Conservation (phyloP, 2,329 filamentous ascomycete species). For the Dactylellina drechsleri region DNA sequence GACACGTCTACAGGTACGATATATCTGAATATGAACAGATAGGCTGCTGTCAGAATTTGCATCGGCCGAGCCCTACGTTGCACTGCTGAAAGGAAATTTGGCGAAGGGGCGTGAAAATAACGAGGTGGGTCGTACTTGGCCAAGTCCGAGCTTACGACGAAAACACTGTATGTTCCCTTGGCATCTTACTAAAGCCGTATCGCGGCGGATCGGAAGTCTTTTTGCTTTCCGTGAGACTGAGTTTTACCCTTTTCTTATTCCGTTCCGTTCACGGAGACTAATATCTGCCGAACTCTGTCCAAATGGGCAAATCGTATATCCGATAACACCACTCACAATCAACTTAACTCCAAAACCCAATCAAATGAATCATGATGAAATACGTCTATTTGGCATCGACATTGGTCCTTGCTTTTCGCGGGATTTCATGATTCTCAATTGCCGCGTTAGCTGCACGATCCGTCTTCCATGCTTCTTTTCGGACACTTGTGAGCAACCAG, state of each 20-base stretch:
- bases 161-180: no score
- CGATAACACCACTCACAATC: constrained; percentile 36
- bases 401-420: constrained; percentile 7
- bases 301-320: constrained; percentile 34
- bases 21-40: no score
- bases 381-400: constrained; percentile 11
- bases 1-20: no score
- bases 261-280: constrained; percentile 19
- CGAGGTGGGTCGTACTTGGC: constrained; percentile 10
- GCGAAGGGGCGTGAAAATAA: no score
- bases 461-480: not conserved
- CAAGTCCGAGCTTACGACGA: no score
- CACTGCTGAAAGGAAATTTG: no score
- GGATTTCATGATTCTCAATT: constrained; percentile 21
- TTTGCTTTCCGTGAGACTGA: constrained; percentile 24
- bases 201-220: constrained; percentile 32
- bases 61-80: no score
- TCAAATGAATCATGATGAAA: constrained; percentile 44
- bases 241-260: constrained; percentile 6
- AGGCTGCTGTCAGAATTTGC: no score
- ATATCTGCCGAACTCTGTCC: constrained; percentile 29
- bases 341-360: constrained; percentile 33
- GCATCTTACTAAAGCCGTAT: constrained; percentile 5
- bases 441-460: constrained; percentile 15
- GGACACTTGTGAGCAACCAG: not conserved